These are phyloP conservation scores for Pythium periplocum DNA, from an alignment of 352 stramenopile species.

Conservation along the genomic window DNA sequence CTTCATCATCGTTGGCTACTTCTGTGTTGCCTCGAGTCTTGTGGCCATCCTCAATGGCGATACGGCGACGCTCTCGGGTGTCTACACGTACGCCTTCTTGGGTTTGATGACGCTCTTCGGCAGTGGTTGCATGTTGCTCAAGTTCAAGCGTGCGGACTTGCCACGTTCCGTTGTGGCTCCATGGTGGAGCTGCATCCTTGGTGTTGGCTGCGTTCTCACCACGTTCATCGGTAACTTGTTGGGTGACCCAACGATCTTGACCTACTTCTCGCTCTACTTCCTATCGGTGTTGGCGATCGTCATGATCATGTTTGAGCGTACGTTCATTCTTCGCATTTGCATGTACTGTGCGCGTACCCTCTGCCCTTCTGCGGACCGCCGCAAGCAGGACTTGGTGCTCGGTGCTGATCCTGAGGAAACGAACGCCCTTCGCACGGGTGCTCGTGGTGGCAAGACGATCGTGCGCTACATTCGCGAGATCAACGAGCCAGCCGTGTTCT, in stretches of 20 bases:
- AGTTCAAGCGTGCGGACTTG: constrained; percentile 91
- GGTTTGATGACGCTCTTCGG: constrained; percentile 93
- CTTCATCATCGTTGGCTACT: constrained; percentile 91
- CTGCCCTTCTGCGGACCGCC: constrained; percentile 48
- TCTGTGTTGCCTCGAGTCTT: constrained; percentile 83
- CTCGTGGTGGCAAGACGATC: constrained; percentile 82
- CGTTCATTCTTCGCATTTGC: constrained; percentile 77
- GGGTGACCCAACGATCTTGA: constrained; percentile 81
- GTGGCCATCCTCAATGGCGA: constrained; percentile 89
- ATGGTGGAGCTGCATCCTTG: constrained; percentile 85
- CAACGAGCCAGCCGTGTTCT: constrained; percentile 90
- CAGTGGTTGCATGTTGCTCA: constrained; percentile 91
- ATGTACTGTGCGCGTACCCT: constrained; percentile 75
- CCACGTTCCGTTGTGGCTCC: constrained; percentile 82
- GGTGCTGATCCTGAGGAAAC: constrained; percentile 32
- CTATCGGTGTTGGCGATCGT: constrained; percentile 74
- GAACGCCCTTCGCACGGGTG: constrained; percentile 62
- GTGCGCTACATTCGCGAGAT: constrained; percentile 78
- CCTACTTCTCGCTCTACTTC: constrained; percentile 89
- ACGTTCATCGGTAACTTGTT: constrained; percentile 85
- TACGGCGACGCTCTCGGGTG: constrained; percentile 88
- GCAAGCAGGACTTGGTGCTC: constrained; percentile 17
- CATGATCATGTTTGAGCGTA: constrained; percentile 88
- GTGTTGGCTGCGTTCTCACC: constrained; percentile 74
- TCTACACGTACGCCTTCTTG: constrained; percentile 96